Conservation (phyloP, 2,329 filamentous ascomycete species). For the Penicillium thymicola region DNA sequence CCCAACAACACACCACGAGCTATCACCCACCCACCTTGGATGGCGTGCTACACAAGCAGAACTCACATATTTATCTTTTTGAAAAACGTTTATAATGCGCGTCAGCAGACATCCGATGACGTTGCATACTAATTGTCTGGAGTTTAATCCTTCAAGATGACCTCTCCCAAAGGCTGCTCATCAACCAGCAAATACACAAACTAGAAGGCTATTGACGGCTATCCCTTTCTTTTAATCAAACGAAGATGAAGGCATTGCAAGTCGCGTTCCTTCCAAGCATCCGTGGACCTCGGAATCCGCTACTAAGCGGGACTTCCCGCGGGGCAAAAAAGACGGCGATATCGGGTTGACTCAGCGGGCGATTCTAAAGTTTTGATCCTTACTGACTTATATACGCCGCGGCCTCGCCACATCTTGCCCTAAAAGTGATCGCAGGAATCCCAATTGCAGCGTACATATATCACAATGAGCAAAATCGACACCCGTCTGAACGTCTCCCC, state of each 20-base stretch:
- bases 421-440: neutral
- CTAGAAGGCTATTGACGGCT: neutral
- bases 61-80: neutral
- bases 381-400: slow-evolving; percentile 2
- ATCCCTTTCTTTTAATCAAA: neutral
- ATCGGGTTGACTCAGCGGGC: slow-evolving; percentile 31
- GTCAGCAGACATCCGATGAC: slow-evolving; percentile 3
- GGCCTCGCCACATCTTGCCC: neutral
- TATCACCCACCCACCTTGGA: neutral
- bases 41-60: neutral
- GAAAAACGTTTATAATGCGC: neutral
- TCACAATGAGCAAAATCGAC: slow-evolving; percentile 30
- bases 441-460: neutral
- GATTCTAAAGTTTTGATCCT: slow-evolving; percentile 6
- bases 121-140: neutral
- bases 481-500: slow-evolving; percentile 60
- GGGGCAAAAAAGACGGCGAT: slow-evolving; percentile 29
- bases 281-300: slow-evolving; percentile 11
- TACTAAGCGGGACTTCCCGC: slow-evolving; percentile 25
- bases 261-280: neutral
- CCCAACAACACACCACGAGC: neutral
- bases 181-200: neutral
- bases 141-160: neutral
- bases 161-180: neutral
- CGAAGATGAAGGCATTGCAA: slow-evolving; percentile 1